A percentile compares a stretch with the other conserved stretches of the same genome.
Conservation (phyloP, 192 early-diverging fungal species). For the Coemansia sp. region DNA sequence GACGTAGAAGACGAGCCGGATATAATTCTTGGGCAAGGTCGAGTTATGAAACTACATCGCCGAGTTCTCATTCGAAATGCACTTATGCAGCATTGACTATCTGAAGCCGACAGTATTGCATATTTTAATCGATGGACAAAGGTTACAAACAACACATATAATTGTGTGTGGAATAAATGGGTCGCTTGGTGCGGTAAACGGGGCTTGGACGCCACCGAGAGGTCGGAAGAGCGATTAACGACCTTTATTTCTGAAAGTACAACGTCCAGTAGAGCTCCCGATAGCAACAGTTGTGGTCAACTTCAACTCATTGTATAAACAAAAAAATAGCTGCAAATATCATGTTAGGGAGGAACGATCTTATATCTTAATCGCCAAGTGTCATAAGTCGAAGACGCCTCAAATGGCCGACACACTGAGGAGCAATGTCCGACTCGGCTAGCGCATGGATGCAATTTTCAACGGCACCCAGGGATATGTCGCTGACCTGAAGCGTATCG, state of each 20-base stretch:
- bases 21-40: neutral
- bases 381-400: no score
- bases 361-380: no score
- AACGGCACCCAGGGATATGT: no score
- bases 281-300: neutral
- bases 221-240: neutral
- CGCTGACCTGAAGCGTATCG: no score
- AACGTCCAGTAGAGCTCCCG: neutral
- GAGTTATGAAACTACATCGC: neutral
- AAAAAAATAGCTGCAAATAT: no score
- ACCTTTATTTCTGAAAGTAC: neutral
- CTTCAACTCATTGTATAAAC: neutral
- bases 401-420: no score
- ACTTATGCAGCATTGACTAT: neutral
- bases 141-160: neutral
- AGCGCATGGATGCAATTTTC: no score
- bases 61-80: neutral
- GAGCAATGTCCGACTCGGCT: no score
- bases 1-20: neutral
- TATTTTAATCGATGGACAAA: neutral
- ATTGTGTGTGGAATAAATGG: neutral
- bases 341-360: no score
- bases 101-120: neutral
- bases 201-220: neutral
- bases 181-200: neutral